Conservation (phyloP, 2,329 filamentous ascomycete species). For the Akanthomyces dipterigenus region DNA sequence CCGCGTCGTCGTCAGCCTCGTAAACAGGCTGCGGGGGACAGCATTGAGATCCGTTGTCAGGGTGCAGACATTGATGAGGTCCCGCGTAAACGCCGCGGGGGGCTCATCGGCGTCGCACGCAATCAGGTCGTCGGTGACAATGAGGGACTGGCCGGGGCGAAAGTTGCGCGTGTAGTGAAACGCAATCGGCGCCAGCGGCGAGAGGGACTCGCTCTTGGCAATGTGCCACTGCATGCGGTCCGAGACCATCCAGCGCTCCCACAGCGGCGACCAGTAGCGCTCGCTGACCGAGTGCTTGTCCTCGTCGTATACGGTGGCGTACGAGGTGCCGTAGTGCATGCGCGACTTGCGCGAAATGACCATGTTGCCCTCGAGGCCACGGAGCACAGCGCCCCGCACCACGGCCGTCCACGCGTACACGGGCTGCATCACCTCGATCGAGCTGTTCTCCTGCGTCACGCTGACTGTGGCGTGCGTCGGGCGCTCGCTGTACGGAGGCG, state of each 20-base stretch:
- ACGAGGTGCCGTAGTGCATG: constrained; percentile 74
- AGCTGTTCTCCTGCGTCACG: constrained; percentile 42
- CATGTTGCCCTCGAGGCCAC: constrained; percentile 72
- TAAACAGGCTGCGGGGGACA: constrained; percentile 68
- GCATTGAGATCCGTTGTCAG: constrained; percentile 73
- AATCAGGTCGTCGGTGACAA: constrained; percentile 76
- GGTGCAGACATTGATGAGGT: constrained; percentile 68
- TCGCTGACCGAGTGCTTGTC: constrained; percentile 65
- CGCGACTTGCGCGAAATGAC: constrained; percentile 67
- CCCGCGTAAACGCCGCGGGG: constrained; percentile 51
- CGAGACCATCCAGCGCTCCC: constrained; percentile 78
- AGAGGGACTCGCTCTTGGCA: constrained; percentile 70
- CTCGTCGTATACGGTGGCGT: constrained; percentile 75
- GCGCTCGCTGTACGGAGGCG: constrained; percentile 59
- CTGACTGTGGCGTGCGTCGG: constrained; percentile 56
- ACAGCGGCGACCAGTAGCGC: constrained; percentile 71
- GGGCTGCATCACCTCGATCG: constrained; percentile 74
- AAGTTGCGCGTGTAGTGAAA: constrained; percentile 87
- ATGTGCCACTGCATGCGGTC: constrained; percentile 86
- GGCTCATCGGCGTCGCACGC: constrained; percentile 65
- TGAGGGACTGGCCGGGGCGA: constrained; percentile 65
- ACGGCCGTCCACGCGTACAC: constrained; percentile 78
- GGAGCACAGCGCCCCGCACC: constrained; percentile 67
- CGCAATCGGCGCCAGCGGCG: constrained; percentile 65
- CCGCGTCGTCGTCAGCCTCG: constrained; percentile 67